Evolutionary conservation across 2,329 filamentous ascomycete genomes (phyloP).

Genomic region (Stylonectria norvegica): DNA sequence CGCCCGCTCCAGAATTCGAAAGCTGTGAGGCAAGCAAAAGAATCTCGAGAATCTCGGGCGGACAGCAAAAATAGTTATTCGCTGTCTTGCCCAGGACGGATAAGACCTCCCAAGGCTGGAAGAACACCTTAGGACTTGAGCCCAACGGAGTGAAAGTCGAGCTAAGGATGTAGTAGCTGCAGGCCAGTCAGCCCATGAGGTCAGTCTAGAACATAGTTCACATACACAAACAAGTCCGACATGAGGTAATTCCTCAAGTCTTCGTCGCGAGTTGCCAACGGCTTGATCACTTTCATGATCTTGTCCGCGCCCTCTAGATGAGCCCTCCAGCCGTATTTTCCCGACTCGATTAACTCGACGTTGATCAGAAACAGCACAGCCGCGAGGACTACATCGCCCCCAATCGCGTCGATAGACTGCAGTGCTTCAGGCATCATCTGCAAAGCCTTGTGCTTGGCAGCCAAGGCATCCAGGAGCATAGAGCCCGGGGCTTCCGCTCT

Average conservation of each 20-base stretch:
- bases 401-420: conserved; percentile 34
- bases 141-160: conserved; percentile 40
- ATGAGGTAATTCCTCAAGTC: conserved; percentile 43
- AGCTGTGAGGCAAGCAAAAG: conserved; percentile 42
- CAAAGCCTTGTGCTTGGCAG: conserved; percentile 45
- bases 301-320: conserved; percentile 45
- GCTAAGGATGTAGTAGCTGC: conserved; percentile 44
- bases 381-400: conserved; percentile 41
- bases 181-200: conserved; percentile 7
- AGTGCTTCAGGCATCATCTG: conserved; percentile 40
- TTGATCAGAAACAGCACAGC: conserved; percentile 50
- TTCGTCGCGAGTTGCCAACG: conserved; percentile 31
- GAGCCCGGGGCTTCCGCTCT: conserved; percentile 23
- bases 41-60: conserved; percentile 42
- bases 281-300: conserved; percentile 41
- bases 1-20: conserved; percentile 28
- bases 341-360: conserved; percentile 48
- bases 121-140: conserved; percentile 31
- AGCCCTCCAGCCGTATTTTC: conserved; percentile 45
- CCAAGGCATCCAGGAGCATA: conserved; percentile 42
- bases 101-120: conserved; percentile 36
- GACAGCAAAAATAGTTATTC: conserved; percentile 47
- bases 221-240: conserved; percentile 47
- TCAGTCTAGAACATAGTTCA: background rate
- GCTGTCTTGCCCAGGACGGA: conserved; percentile 38